phyloP scores from a whole-genome alignment of 1,284 basidiomycete species.

The Xanthoconium separans region DNA sequence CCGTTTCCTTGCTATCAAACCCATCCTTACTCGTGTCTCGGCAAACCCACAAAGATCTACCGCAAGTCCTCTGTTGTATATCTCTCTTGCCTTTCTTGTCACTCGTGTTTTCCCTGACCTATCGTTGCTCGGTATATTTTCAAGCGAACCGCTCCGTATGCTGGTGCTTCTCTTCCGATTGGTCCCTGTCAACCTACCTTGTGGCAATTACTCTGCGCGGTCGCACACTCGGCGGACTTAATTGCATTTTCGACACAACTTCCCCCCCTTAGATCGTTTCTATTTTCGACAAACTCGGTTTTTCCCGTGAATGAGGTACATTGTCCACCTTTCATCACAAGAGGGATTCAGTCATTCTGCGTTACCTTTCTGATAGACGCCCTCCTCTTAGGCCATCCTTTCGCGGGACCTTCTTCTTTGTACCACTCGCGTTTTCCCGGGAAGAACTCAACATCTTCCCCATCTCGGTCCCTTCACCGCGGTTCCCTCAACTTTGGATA shows the following conservation, averaged over 20 bases:
- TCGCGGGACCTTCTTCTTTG: constrained; percentile 2
- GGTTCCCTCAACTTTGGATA: constrained; percentile 20
- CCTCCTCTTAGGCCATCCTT: constrained; percentile 8
- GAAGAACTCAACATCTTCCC: neutral
- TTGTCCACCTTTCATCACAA: constrained; percentile 30
- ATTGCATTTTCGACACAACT: constrained; percentile 17
- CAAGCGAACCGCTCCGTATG: constrained; percentile 39
- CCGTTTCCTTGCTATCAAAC: constrained; percentile 32
- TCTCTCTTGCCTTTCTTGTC: constrained; percentile 33
- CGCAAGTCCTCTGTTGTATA: constrained; percentile 13
- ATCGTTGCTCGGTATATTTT: constrained; percentile 38
- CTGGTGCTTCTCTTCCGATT: constrained; percentile 29
- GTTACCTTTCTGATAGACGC: constrained; percentile 18
- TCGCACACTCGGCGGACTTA: constrained; percentile 36
- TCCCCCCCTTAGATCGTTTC: constrained; percentile 24
- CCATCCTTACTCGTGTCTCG: constrained; percentile 30
- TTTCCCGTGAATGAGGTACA: constrained; percentile 34
- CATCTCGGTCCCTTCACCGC: constrained; percentile 3
- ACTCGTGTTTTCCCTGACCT: constrained; percentile 33
- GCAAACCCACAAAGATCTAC: constrained; percentile 32
- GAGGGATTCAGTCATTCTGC: constrained; percentile 14
- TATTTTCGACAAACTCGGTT: constrained; percentile 28
- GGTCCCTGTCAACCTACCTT: constrained; percentile 22
- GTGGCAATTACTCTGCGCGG: constrained; percentile 29
- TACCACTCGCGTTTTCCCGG: neutral